Base-by-base conservation (phyloP, 331 rosid species). In the Telfairia occidentalis region DNA sequence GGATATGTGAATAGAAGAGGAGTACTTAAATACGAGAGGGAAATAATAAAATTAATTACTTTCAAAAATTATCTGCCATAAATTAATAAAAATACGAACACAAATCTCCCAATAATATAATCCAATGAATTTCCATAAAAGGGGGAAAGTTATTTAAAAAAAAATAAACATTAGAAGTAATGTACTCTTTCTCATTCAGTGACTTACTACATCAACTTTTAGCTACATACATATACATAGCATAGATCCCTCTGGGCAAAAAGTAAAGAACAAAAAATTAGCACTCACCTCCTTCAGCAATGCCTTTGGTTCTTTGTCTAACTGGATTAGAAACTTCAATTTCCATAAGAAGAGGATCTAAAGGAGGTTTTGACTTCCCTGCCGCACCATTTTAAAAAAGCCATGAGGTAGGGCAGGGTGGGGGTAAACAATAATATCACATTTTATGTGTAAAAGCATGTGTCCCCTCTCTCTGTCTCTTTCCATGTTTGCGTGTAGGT, bases 301-400 rank as follows among this genome's bases (percentile, higher is more conserved):
- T 74, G 84, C 89, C 78, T n/a, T 23, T n/a, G n/a, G n/a, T n/a
- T n/a, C n/a, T 49, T 24, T 77, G 55, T 73, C 28, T 58, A 45
- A 54, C 74, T 8, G 75, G n/a, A 54, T 87, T 76, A 82, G 83
- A 60, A 71, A 61, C 86, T 79, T 77, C 81, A 65, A 50, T 76
- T 77, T 64, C 73, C 28, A 8, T 76, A 6, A 60, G 74, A 69
- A 66, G 61, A 74, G 21, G 77, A 48, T 75, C 78, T 60, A 73
- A 75, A 61, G 29, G 78, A 73, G 78, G 30, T 78, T 74, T 78
- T 38, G 84, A 77, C 64, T 84, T 82, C 77, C 79, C 96, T 90
- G 80, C 24, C 78, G 67, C 53, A 49, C 45, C 19, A 59, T 2
- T 69, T 19, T 11, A 74, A 23, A 74, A 35, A 74, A 50, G 1